Percentiles rank a stretch among this genome's conserved stretches.
phyloP scores from a whole-genome alignment of 441 rosid species.

The Gossypium davidsonii region DNA sequence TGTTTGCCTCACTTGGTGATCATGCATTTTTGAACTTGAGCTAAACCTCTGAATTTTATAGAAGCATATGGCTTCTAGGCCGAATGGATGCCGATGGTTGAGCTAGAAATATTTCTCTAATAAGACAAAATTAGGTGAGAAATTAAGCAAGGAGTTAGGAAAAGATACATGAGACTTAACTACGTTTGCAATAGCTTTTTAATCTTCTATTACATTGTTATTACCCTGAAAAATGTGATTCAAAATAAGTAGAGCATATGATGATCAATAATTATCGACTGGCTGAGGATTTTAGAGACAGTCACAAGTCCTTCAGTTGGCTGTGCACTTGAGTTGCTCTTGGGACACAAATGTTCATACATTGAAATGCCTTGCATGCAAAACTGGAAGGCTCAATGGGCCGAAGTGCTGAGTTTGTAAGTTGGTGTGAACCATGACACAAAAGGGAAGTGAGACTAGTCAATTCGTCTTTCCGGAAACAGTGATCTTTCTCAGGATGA shows the following conservation, averaged over 20 bases:
- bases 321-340: background rate
- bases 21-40: background rate
- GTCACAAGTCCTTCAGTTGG: background rate
- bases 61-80: background rate
- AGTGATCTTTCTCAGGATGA: background rate
- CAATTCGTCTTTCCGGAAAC: background rate
- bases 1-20: background rate
- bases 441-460: background rate
- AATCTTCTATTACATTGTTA: background rate
- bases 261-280: background rate
- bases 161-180: background rate
- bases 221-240: background rate
- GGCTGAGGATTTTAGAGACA: background rate
- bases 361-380: background rate
- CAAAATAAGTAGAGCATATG: background rate
- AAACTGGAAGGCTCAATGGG: background rate
- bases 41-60: background rate
- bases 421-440: no score
- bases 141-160: background rate
- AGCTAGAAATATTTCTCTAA: background rate
- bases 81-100: background rate
- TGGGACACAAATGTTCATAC: background rate
- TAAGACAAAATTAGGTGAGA: background rate
- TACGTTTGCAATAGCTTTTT: background rate
- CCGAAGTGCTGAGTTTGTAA: background rate